These are phyloP conservation scores for Fusarium bulbicola DNA, from an alignment of 2,329 filamentous ascomycete species.

Conservation along the genomic window DNA sequence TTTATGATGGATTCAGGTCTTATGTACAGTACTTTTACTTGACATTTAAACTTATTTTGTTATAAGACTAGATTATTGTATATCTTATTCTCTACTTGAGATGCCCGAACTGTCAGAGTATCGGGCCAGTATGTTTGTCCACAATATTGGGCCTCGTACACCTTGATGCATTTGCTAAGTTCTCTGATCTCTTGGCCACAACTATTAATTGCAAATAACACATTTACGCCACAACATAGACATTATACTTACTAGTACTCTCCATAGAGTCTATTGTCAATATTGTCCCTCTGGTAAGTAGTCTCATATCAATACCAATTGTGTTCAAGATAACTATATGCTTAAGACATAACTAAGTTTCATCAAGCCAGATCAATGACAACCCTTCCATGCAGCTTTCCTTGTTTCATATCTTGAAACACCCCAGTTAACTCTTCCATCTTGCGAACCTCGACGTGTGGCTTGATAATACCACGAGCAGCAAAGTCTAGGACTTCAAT, in stretches of 20 bases:
- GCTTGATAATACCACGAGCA: not conserved
- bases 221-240: rapidly evolving
- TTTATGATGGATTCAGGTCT: not conserved
- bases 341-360: rapidly evolving
- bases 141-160: rapidly evolving
- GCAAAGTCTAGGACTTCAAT: rapidly evolving
- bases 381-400: not conserved
- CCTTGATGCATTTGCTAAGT: not conserved
- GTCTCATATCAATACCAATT: rapidly evolving
- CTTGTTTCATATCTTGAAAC: not conserved
- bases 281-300: rapidly evolving
- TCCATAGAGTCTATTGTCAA: rapidly evolving
- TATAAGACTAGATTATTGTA: rapidly evolving
- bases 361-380: not conserved
- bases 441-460: rapidly evolving
- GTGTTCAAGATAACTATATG: rapidly evolving
- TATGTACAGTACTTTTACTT: rapidly evolving
- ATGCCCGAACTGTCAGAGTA: rapidly evolving
- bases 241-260: rapidly evolving
- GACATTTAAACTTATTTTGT: rapidly evolving
- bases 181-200: rapidly evolving
- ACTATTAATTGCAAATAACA: rapidly evolving
- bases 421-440: not conserved
- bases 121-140: no score
- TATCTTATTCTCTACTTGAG: rapidly evolving